These are phyloP conservation scores for Leishmania turanica DNA, from an alignment of 208 protist genomes.

Conservation along the genomic window DNA sequence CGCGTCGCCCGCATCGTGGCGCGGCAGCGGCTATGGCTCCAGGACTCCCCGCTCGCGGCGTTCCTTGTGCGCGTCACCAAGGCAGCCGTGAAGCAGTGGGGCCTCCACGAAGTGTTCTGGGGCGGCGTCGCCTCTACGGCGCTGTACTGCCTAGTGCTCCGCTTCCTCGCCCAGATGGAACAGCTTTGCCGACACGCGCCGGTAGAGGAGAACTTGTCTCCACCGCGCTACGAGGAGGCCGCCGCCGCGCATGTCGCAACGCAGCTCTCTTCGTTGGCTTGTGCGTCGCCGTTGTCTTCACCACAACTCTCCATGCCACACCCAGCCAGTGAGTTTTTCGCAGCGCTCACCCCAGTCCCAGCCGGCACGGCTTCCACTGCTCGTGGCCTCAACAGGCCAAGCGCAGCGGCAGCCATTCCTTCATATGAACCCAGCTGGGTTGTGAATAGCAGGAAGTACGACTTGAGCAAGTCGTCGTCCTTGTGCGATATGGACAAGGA, in stretches of 20 bases:
- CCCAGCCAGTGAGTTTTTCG: background rate
- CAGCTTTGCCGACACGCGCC: conserved; percentile 21
- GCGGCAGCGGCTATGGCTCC: conserved; percentile 50
- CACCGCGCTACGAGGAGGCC: conserved; percentile 29
- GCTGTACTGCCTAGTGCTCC: conserved; percentile 60
- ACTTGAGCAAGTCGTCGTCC: background rate
- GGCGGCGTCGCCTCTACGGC: conserved; percentile 63
- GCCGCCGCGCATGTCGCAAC: background rate
- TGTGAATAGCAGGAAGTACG: background rate
- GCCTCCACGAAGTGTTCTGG: conserved; percentile 47
- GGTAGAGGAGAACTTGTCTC: conserved; percentile 25
- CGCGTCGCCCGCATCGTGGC: conserved; percentile 35
- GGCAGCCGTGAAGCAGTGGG: conserved; percentile 60
- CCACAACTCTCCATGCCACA: background rate
- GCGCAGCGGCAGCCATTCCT: background rate
- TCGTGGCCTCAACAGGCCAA: background rate
- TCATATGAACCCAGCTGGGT: conserved; percentile 25
- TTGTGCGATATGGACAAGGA: background rate
- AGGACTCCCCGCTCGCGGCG: conserved; percentile 12
- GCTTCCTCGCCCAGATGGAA: conserved; percentile 49
- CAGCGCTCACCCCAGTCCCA: background rate
- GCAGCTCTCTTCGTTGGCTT: background rate
- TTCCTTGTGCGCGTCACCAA: conserved; percentile 67
- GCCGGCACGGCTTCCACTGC: background rate
- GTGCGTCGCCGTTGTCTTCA: background rate